phyloP scores from a whole-genome alignment of 805 yeast species.

The Candida lessepsii region DNA sequence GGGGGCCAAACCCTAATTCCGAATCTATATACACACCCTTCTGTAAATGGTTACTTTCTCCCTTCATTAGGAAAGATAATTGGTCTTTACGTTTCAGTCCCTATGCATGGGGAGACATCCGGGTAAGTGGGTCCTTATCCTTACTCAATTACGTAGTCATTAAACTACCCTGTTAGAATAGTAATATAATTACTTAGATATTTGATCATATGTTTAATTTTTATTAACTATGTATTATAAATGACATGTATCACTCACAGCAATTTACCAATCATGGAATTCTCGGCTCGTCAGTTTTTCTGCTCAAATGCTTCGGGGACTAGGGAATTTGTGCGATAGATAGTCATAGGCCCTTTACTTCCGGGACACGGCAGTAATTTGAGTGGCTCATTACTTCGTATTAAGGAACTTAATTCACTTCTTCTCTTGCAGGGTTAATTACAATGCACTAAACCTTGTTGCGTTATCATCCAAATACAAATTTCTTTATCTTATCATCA shows the following conservation, averaged over 20 bases:
- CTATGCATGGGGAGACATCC: slow-evolving; percentile 4
- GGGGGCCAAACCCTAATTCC: not conserved
- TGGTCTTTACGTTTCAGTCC: slow-evolving; percentile 2
- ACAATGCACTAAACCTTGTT: no score
- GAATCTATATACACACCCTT: not conserved
- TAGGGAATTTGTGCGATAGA: no score
- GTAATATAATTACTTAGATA: no score
- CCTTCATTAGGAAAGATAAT: slow-evolving; percentile 4
- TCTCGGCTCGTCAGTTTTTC: not conserved
- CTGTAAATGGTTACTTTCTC: slow-evolving; percentile 5
- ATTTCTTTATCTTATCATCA: slow-evolving; percentile 30
- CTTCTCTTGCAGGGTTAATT: no score
- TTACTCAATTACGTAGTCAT: not conserved
- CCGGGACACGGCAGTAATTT: no score
- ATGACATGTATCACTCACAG: not conserved
- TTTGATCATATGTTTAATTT: no score
- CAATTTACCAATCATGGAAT: not conserved
- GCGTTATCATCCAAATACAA: slow-evolving; percentile 17
- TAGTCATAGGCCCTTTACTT: no score
- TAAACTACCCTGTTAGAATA: no score
- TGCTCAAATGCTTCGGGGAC: no score
- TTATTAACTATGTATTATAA: not conserved
- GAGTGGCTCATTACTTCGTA: no score
- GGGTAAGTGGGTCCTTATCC: not conserved
- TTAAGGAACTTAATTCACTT: not conserved